Conservation (phyloP, 1,139 yeast genomes). For the Blastobotrys illinoisensis region DNA sequence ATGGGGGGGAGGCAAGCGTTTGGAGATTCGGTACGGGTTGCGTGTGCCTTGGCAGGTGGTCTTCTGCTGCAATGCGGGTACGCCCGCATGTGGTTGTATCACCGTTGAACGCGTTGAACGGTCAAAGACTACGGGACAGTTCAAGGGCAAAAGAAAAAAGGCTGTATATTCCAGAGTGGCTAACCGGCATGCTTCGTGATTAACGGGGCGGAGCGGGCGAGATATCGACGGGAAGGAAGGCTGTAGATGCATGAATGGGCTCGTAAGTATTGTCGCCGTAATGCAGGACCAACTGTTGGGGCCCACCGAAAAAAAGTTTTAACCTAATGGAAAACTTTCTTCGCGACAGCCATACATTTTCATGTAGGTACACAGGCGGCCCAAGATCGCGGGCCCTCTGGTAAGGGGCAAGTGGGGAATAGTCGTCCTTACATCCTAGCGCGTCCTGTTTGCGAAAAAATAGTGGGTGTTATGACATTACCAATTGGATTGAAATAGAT, state of each 20-base stretch:
- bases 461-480: too few species aligned
- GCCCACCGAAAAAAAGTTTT: not conserved
- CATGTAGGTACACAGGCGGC: not conserved
- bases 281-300: not conserved
- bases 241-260: not conserved
- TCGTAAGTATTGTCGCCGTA: not conserved
- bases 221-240: not conserved
- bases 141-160: not conserved
- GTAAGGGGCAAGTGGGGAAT: not conserved
- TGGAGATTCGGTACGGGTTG: not conserved
- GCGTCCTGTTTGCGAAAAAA: too few species aligned
- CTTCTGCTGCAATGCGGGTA: not conserved
- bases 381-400: too few species aligned
- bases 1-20: not conserved
- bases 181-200: not conserved
- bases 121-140: not conserved
- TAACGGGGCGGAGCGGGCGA: not conserved
- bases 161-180: not conserved
- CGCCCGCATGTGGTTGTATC: not conserved
- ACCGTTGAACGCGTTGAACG: not conserved
- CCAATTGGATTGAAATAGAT: not conserved
- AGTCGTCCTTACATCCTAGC: not conserved
- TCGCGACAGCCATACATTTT: not conserved
- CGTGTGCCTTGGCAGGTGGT: conserved; percentile 1
- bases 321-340: not conserved